Conservation (phyloP, 139 green algal genomes). For the Tetratostichococcus sp. region DNA sequence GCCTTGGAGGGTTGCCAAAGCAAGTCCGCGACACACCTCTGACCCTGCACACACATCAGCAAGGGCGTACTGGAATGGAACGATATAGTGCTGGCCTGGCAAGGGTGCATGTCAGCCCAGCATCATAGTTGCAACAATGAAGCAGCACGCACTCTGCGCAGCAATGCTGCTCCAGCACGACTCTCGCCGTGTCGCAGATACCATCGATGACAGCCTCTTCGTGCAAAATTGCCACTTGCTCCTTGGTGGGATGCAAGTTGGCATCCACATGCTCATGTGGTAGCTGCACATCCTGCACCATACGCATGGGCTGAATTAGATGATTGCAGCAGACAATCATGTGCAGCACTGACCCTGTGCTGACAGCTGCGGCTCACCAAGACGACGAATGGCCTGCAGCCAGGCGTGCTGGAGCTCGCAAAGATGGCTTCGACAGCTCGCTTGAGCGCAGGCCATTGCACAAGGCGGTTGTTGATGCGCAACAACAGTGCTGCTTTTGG, state of each 20-base stretch:
- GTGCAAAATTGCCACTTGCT: constrained; percentile 86
- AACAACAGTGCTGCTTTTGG: constrained; percentile 78
- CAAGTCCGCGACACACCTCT: too few species aligned
- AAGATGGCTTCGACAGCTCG: constrained; percentile 77
- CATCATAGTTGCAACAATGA: too few species aligned
- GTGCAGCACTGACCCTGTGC: too few species aligned
- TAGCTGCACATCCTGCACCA: constrained; percentile 56
- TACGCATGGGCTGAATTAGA: neutral
- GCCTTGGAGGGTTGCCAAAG: too few species aligned
- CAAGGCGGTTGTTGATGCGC: constrained; percentile 92
- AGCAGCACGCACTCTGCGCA: too few species aligned
- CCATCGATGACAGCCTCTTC: constrained; percentile 72
- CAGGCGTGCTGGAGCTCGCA: constrained; percentile 56
- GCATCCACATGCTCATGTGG: constrained; percentile 88
- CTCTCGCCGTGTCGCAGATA: constrained; percentile 44
- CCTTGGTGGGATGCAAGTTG: constrained; percentile 95
- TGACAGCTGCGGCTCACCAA: constrained; percentile 33
- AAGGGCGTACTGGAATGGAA: too few species aligned
- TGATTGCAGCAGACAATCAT: neutral
- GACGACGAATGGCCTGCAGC: constrained; percentile 82
- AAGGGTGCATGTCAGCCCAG: too few species aligned
- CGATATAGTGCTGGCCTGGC: too few species aligned
- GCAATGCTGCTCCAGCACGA: too few species aligned
- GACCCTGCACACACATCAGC: too few species aligned
- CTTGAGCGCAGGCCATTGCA: constrained; percentile 82